Evolutionary conservation across 2,329 filamentous ascomycete species (phyloP).

Genomic region (Cladobotryum mycophilum): DNA sequence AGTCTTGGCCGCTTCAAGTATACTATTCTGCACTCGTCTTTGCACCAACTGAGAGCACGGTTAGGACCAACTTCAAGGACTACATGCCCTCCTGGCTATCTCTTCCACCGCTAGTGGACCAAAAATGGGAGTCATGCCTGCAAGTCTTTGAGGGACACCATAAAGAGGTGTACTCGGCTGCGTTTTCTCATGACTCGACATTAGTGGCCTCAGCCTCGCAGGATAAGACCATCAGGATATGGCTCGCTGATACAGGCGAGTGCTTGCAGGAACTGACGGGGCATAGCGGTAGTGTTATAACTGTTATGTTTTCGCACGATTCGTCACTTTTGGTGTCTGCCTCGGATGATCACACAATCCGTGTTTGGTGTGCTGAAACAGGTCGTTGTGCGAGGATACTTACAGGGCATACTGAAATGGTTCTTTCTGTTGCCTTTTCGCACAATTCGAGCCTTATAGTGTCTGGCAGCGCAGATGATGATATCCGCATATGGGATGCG

Average conservation of each 20-base stretch:
- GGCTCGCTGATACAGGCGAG: neutral
- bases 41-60: neutral
- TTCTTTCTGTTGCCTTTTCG: neutral
- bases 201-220: neutral
- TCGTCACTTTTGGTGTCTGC: neutral
- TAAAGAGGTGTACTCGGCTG: neutral
- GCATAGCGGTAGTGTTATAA: fast-evolving
- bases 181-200: neutral
- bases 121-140: neutral
- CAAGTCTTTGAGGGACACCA: neutral
- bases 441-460: neutral
- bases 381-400: neutral
- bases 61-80: neutral
- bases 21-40: neutral
- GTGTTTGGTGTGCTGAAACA: constrained; percentile 8
- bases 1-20: neutral
- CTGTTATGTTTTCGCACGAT: constrained; percentile 3
- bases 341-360: neutral
- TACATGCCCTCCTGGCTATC: neutral
- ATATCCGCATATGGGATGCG: neutral
- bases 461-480: neutral
- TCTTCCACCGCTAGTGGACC: neutral
- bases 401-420: neutral
- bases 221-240: neutral
- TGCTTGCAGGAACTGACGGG: neutral